phyloP scores from a whole-genome alignment of 306 rosid species.

The Vigna unguiculata region DNA sequence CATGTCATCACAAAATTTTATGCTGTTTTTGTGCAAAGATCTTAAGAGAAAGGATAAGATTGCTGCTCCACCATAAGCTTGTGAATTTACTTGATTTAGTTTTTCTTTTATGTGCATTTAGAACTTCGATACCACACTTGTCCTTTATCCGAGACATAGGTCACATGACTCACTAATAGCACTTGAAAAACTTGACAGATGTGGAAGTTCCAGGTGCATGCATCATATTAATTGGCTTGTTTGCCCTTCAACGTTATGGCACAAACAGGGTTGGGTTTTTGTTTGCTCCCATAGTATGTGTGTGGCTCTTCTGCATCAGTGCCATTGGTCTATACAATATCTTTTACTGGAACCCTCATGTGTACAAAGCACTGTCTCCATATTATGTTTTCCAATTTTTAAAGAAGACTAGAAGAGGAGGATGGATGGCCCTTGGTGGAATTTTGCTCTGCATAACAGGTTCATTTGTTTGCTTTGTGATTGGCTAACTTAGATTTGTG shows the following conservation, averaged over 20 bases:
- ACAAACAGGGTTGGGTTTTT: slow-evolving; percentile 92
- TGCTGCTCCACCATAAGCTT: neutral
- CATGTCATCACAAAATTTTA: slow-evolving; percentile 2
- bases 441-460: slow-evolving; percentile 92
- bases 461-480: slow-evolving; percentile 43
- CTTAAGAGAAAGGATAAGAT: slow-evolving; percentile 2
- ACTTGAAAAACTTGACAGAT: slow-evolving; percentile 60
- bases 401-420: slow-evolving; percentile 71
- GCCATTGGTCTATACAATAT: slow-evolving; percentile 85
- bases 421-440: slow-evolving; percentile 96
- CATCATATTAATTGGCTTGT: slow-evolving; percentile 77
- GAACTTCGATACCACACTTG: slow-evolving; percentile 31
- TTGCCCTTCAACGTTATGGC: slow-evolving; percentile 96
- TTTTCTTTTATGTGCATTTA: slow-evolving; percentile 24
- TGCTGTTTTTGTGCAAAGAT: neutral
- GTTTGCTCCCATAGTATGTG: slow-evolving; percentile 85
- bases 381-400: slow-evolving; percentile 70
- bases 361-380: slow-evolving; percentile 86
- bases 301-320: slow-evolving; percentile 92
- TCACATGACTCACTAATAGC: slow-evolving; percentile 11
- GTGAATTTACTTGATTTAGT: slow-evolving; percentile 5
- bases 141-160: slow-evolving; percentile 25
- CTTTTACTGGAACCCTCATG: slow-evolving; percentile 68
- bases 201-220: slow-evolving; percentile 84
- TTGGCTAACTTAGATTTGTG: slow-evolving; percentile 32